A percentile compares a stretch with the other conserved stretches of the same genome.
Evolutionary conservation across 352 stramenopile species (phyloP).

Genomic region (Halophytophthora batemanensis): DNA sequence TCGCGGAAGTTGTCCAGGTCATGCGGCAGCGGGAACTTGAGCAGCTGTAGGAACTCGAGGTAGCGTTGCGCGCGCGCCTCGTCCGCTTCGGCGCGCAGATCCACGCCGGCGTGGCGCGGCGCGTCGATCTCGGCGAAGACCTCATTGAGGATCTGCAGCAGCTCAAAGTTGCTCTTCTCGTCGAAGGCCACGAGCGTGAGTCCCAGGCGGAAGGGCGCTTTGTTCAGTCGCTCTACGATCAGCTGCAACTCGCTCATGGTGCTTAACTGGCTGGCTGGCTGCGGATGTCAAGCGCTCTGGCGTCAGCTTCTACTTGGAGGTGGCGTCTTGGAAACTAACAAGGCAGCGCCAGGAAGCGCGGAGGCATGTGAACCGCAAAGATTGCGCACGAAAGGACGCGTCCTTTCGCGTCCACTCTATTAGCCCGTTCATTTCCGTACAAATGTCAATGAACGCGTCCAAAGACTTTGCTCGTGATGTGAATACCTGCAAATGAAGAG

Average conservation of each 20-base stretch:
- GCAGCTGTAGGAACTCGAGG: slow-evolving; percentile 89
- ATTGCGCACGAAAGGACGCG: too few species aligned
- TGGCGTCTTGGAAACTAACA: too few species aligned
- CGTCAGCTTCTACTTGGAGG: too few species aligned
- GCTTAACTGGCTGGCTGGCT: too few species aligned
- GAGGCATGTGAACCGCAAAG: too few species aligned
- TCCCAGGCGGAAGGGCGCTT: slow-evolving; percentile 88
- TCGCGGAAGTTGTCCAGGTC: slow-evolving; percentile 76
- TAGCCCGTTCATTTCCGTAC: too few species aligned
- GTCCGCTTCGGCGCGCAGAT: slow-evolving; percentile 81
- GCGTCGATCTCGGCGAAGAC: slow-evolving; percentile 89
- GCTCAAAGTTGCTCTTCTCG: slow-evolving; percentile 91
- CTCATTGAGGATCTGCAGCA: slow-evolving; percentile 93
- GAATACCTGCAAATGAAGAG: too few species aligned
- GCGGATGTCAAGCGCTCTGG: too few species aligned
- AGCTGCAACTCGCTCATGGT: slow-evolving; percentile 90
- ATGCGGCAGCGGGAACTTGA: slow-evolving; percentile 90
- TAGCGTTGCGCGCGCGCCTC: slow-evolving; percentile 80
- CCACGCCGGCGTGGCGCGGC: slow-evolving; percentile 69
- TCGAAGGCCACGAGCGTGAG: slow-evolving; percentile 92
- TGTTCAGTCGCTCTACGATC: slow-evolving; percentile 93
- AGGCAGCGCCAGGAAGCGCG: too few species aligned
- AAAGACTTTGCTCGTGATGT: too few species aligned
- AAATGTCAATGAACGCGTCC: too few species aligned
- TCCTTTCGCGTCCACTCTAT: too few species aligned